Conservation (phyloP, 352 stramenopile genomes). For the Thalassiosira livingstoniorum region DNA sequence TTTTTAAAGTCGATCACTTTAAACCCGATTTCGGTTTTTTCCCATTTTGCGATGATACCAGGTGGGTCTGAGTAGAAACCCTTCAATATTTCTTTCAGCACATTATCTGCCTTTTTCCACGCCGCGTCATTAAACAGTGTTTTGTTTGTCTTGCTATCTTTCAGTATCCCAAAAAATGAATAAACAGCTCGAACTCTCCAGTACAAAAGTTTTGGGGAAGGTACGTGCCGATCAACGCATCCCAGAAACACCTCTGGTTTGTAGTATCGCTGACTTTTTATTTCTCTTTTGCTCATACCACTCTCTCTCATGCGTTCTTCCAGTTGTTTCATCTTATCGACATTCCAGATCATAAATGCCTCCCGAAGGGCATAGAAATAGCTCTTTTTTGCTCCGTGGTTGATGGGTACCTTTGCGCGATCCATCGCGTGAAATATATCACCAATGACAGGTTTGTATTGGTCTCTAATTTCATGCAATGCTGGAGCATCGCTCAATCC, state of each 20-base stretch:
- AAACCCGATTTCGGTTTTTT: too few relatives aligned
- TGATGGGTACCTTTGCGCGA: constrained; percentile 51
- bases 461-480: constrained; percentile 41
- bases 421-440: constrained; percentile 68
- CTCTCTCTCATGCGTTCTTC: constrained; percentile 26
- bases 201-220: constrained; percentile 49
- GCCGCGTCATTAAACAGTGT: constrained; percentile 56
- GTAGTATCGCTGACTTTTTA: constrained; percentile 44
- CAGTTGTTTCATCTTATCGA: constrained; percentile 40
- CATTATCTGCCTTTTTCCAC: constrained; percentile 63
- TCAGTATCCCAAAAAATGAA: constrained; percentile 44
- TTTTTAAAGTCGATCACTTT: too few relatives aligned
- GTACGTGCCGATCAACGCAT: constrained; percentile 43
- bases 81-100: constrained; percentile 58
- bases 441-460: constrained; percentile 50
- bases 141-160: constrained; percentile 52
- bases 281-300: constrained; percentile 42
- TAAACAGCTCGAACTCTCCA: constrained; percentile 62
- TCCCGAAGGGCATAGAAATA: constrained; percentile 51
- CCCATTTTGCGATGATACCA: too few relatives aligned
- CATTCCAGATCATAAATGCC: constrained; percentile 57
- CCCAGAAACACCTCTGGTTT: constrained; percentile 33
- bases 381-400: constrained; percentile 61
- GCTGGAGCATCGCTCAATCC: constrained; percentile 33
- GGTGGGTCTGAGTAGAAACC: constrained; percentile 64